phyloP scores from a whole-genome alignment of 1,284 basidiomycete genomes.

The Megacollybia platyphylla region DNA sequence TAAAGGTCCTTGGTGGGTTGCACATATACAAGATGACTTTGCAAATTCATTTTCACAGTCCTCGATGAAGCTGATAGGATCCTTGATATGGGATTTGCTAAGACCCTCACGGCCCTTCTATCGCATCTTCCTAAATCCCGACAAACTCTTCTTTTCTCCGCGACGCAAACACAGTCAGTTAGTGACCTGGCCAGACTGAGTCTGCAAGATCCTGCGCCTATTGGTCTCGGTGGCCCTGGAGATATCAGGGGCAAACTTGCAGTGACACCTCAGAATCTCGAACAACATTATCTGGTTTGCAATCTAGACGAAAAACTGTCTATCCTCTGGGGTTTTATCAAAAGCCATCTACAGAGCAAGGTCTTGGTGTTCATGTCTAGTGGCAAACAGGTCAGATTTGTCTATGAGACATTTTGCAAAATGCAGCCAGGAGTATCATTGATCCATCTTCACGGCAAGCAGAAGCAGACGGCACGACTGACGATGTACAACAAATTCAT shows the following conservation, averaged over 20 bases:
- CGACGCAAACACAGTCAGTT: conserved; percentile 91
- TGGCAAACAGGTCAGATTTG: conserved; percentile 95
- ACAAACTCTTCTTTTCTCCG: conserved; percentile 94
- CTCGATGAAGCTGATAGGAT: conserved; percentile 96
- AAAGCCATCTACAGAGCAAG: conserved; percentile 88
- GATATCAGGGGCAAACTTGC: conserved; percentile 21
- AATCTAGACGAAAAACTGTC: conserved; percentile 84
- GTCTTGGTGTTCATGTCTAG: conserved; percentile 90
- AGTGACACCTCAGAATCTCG: conserved; percentile 46
- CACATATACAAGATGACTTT: not conserved
- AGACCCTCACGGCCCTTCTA: conserved; percentile 83
- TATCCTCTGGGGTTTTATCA: conserved; percentile 90
- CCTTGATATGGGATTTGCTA: conserved; percentile 91
- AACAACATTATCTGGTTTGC: conserved; percentile 86
- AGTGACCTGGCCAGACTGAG: conserved; percentile 84
- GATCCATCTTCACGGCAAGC: conserved; percentile 91
- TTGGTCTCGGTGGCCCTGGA: conserved; percentile 47
- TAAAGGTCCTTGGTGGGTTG: conserved; percentile 79
- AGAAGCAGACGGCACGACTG: conserved; percentile 86
- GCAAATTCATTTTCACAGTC: conserved; percentile 31
- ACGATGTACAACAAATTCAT: conserved; percentile 78
- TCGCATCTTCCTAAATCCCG: conserved; percentile 77
- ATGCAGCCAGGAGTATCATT: conserved; percentile 90
- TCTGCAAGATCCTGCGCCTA: conserved; percentile 72
- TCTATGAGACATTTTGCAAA: conserved; percentile 93